These are phyloP conservation scores for Ceratocystis destructans DNA, from an alignment of 2,329 filamentous ascomycete genomes.

Conservation along the genomic window DNA sequence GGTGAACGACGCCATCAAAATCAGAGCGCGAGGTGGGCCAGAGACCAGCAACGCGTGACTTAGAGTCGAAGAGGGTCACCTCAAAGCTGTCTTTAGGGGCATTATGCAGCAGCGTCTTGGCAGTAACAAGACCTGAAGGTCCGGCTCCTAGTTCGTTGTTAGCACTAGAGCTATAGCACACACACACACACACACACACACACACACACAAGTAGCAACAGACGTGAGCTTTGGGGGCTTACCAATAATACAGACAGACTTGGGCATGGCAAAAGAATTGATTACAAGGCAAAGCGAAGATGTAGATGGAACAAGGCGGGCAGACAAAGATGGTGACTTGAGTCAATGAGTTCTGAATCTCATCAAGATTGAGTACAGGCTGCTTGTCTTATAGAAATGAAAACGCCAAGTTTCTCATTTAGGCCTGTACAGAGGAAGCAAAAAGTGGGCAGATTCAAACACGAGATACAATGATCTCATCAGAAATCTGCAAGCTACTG, in stretches of 20 bases:
- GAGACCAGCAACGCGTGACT: conserved; percentile 56
- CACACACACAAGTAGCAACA: neutral
- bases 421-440: neutral
- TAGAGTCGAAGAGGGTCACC: conserved; percentile 57
- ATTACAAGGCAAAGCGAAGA: neutral
- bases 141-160: conserved; percentile 42
- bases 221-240: conserved; percentile 14
- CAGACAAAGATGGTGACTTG: neutral
- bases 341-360: neutral
- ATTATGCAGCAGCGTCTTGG: conserved; percentile 57
- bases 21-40: conserved; percentile 50
- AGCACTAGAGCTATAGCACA: neutral
- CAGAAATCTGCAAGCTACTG: neutral
- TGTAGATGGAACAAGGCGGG: neutral
- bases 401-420: neutral
- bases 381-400: conserved; percentile 1
- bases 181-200: too few relatives aligned
- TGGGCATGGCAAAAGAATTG: conserved; percentile 25
- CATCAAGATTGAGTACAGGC: neutral
- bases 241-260: conserved; percentile 33
- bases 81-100: conserved; percentile 41
- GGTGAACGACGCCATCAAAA: conserved; percentile 41
- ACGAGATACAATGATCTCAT: conserved; percentile 2
- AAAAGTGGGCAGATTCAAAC: conserved; percentile 3
- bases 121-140: conserved; percentile 53